Percentiles rank a stretch among this genome's conserved stretches.
Evolutionary conservation across 257 asterid species (phyloP).

Genomic region (Solanum sparsipilum): DNA sequence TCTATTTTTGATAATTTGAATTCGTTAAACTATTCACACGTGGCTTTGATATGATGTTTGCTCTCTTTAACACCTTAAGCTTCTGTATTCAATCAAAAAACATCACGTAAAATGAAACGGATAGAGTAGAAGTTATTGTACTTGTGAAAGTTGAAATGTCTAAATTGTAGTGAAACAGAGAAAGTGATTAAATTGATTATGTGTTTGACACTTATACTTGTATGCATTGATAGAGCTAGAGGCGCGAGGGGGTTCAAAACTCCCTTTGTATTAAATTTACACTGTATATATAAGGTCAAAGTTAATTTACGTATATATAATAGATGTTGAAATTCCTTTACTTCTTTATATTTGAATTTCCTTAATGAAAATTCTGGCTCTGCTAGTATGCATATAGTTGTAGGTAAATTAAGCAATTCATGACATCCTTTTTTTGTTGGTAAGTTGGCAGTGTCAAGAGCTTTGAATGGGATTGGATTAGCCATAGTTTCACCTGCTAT

Average conservation of each 20-base stretch:
- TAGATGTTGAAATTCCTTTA: background rate
- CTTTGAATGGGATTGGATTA: slow-evolving; percentile 77
- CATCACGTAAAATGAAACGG: background rate
- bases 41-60: background rate
- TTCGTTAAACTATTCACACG: background rate
- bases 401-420: background rate
- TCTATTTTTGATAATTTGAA: background rate
- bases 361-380: background rate
- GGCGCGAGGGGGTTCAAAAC: background rate
- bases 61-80: background rate
- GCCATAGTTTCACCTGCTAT: slow-evolving; percentile 87
- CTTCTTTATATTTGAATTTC: background rate
- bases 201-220: background rate
- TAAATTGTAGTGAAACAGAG: background rate
- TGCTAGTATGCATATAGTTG: background rate
- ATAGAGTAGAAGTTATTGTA: background rate
- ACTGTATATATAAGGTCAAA: background rate
- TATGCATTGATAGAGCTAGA: background rate
- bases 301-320: background rate
- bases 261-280: background rate
- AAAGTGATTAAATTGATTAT: background rate
- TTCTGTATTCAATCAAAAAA: background rate
- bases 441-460: slow-evolving; percentile 80
- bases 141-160: background rate
- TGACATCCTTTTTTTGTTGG: background rate